Evolutionary conservation across 495 filamentous ascomycete genomes (phyloP).

Genomic region (Penicillium atrosanguineum): DNA sequence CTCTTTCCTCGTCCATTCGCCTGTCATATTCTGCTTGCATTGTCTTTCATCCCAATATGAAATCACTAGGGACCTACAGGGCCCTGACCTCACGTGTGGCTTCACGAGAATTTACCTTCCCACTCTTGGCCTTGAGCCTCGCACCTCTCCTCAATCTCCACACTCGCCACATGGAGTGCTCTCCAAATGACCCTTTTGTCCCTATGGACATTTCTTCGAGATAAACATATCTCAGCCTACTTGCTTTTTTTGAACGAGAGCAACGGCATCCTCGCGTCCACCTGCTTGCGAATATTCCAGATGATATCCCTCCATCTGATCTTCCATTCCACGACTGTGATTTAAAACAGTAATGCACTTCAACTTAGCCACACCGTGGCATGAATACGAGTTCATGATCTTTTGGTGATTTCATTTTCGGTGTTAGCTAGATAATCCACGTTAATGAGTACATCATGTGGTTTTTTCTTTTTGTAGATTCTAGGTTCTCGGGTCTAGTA

Average conservation of each 20-base stretch:
- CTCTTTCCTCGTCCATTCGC: neutral
- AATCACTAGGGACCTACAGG: neutral
- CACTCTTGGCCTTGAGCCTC: neutral
- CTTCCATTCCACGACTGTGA: neutral
- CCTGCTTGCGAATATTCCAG: constrained; percentile 2
- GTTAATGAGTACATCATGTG: neutral
- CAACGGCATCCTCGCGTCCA: neutral
- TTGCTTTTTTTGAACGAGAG: neutral
- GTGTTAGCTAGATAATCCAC: neutral
- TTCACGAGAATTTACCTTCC: neutral
- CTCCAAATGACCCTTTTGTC: neutral
- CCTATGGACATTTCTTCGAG: neutral
- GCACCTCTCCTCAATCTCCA: neutral
- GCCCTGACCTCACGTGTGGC: neutral
- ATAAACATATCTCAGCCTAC: neutral
- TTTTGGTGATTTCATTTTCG: neutral
- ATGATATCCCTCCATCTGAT: neutral
- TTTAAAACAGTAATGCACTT: neutral
- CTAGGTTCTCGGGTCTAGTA: neutral
- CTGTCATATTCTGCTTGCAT: neutral
- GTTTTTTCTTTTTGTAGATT: neutral
- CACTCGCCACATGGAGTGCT: neutral
- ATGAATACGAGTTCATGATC: neutral
- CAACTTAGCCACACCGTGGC: neutral
- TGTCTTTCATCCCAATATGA: neutral